Conservation (phyloP, 1,139 yeast genomes). For the Pneumocystis wakefieldiae region DNA sequence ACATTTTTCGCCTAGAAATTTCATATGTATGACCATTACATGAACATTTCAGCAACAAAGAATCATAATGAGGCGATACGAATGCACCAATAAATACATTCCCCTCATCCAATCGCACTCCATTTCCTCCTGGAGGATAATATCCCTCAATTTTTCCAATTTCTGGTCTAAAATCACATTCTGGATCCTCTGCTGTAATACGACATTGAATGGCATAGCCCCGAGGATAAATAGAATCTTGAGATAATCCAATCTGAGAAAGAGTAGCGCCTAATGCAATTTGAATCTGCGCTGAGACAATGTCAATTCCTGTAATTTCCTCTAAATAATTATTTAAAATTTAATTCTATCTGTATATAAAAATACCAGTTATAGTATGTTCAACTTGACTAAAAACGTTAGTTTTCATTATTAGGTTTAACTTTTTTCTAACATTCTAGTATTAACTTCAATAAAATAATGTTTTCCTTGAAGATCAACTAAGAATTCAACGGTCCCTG, state of each 20-base stretch:
- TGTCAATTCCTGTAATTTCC: conserved; percentile 95
- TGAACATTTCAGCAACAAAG: conserved; percentile 94
- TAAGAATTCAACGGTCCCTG: conserved; percentile 96
- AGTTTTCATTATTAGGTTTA: conserved; percentile 1
- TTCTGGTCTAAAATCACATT: conserved; percentile 94
- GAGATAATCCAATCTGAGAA: conserved; percentile 78
- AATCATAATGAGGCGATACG: conserved; percentile 93
- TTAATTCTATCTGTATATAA: too few relatives aligned
- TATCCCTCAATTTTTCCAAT: conserved; percentile 97
- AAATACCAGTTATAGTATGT: conserved; percentile 64
- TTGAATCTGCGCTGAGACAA: conserved; percentile 97
- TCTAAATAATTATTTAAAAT: conserved; percentile 27
- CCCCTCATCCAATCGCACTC: conserved; percentile 97
- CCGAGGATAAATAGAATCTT: conserved; percentile 85
- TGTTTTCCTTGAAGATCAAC: conserved; percentile 91
- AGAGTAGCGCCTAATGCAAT: conserved; percentile 97
- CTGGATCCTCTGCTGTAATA: conserved; percentile 96
- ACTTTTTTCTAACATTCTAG: conserved; percentile 58
- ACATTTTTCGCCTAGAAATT: conserved; percentile 92
- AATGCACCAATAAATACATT: conserved; percentile 98
- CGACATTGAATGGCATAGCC: conserved; percentile 99
- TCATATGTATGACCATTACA: conserved; percentile 95
- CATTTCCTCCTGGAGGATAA: conserved; percentile 98
- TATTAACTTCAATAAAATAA: conserved; percentile 95
- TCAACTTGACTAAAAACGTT: conserved; percentile 37